These are phyloP conservation scores for Pelargonium citronellum DNA, from an alignment of 441 rosid species.

Conservation along the genomic window DNA sequence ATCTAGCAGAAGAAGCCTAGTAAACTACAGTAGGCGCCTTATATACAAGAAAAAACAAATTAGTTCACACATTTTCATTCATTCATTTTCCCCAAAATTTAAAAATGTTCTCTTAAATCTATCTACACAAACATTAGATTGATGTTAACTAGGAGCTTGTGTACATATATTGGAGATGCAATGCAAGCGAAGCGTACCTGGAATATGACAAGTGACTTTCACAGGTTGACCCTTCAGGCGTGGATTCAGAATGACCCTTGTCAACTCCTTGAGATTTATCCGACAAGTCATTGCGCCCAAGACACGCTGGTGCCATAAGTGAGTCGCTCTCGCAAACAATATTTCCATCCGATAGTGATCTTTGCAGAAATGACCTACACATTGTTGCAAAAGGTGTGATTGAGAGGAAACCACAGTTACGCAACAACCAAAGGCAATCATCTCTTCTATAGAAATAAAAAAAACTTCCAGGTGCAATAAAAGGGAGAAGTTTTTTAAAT, in stretches of 20 bases:
- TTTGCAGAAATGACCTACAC: slow-evolving; percentile 58
- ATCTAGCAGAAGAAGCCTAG: too few relatives aligned
- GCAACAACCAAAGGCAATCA: not conserved
- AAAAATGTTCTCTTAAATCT: not conserved
- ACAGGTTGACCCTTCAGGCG: slow-evolving; percentile 54
- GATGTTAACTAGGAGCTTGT: not conserved
- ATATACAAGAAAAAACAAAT: not conserved
- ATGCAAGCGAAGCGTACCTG: slow-evolving; percentile 36
- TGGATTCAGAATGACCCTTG: slow-evolving; percentile 60
- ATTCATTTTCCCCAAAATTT: not conserved
- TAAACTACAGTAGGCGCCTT: too few relatives aligned
- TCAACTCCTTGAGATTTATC: slow-evolving; percentile 33
- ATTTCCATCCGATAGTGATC: slow-evolving; percentile 90
- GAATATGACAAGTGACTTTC: slow-evolving; percentile 41
- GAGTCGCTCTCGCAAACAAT: slow-evolving; percentile 48
- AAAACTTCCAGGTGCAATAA: not conserved
- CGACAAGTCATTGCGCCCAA: slow-evolving; percentile 31
- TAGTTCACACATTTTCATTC: not conserved
- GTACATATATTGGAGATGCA: too few relatives aligned
- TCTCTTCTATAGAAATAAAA: not conserved
- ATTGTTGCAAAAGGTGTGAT: not conserved
- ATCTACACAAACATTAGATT: not conserved
- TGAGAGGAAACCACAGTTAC: slow-evolving; percentile 1
- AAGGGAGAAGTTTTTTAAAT: too few relatives aligned
- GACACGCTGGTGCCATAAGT: slow-evolving; percentile 28